These are phyloP conservation scores for Aspergillus pseudonomiae DNA, from an alignment of 2,329 filamentous ascomycete species.

Conservation along the genomic window DNA sequence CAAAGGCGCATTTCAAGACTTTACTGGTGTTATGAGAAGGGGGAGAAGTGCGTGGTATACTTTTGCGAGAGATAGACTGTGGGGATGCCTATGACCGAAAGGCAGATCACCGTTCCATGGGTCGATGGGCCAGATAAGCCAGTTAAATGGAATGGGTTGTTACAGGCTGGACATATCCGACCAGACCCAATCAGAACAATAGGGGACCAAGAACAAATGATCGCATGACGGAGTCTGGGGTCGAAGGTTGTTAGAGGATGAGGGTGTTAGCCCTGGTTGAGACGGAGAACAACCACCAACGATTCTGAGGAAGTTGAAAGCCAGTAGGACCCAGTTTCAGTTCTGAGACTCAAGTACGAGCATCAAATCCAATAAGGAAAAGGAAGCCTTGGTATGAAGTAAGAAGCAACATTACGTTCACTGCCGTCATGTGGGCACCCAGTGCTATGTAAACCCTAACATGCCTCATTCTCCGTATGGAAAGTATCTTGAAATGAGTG, in stretches of 20 bases:
- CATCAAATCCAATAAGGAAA: neutral
- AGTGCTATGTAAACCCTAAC: too few relatives aligned
- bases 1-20: neutral
- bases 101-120: neutral
- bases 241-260: neutral
- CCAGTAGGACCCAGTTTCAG: neutral
- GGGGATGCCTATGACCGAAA: neutral
- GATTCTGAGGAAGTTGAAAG: neutral
- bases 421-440: neutral
- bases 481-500: too few relatives aligned
- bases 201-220: neutral
- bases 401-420: neutral
- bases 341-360: neutral
- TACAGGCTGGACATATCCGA: neutral
- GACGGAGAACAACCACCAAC: neutral
- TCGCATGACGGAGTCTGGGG: neutral
- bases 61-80: too few relatives aligned
- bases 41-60: neutral
- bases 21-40: too few relatives aligned
- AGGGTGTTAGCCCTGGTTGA: neutral
- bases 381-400: neutral
- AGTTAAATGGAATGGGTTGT: neutral
- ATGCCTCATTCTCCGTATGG: too few relatives aligned
- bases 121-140: neutral
- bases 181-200: slow-evolving; percentile 24